Conservation (phyloP, 129 eudicot species). For the Artemisia tridentata region DNA sequence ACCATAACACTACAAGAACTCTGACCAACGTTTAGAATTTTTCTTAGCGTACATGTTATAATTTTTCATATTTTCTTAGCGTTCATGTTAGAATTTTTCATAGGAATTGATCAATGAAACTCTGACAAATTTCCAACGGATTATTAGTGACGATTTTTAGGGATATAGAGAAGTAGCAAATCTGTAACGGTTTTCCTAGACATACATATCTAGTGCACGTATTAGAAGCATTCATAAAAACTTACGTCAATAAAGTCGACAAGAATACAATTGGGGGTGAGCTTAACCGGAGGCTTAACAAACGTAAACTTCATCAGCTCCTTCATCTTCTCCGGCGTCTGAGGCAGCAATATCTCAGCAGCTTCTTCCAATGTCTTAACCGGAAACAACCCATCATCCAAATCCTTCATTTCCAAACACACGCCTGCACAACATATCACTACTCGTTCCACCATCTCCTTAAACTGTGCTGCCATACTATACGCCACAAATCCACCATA, state of each 20-base stretch:
- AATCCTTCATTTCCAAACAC: conserved; percentile 75
- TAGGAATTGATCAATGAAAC: too few relatives aligned
- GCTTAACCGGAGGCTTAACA: conserved; percentile 54
- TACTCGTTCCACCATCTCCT: conserved; percentile 61
- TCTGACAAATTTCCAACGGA: too few relatives aligned
- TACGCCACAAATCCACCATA: conserved; percentile 95
- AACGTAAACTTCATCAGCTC: conserved; percentile 52
- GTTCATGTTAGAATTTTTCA: too few relatives aligned
- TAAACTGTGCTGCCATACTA: conserved; percentile 59
- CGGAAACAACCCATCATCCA: conserved; percentile 67
- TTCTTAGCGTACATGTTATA: too few relatives aligned
- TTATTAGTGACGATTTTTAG: too few relatives aligned
- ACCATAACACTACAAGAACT: too few relatives aligned
- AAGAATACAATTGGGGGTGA: conserved; percentile 59
- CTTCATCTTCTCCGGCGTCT: conserved; percentile 68
- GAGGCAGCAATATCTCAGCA: conserved; percentile 63
- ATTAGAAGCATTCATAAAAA: conserved; percentile 5
- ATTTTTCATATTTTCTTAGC: too few relatives aligned
- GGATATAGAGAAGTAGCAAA: too few relatives aligned
- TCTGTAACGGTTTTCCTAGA: too few relatives aligned
- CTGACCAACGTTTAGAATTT: too few relatives aligned
- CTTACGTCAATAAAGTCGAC: conserved; percentile 68
- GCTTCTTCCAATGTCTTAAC: conserved; percentile 69
- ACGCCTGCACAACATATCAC: conserved; percentile 88
- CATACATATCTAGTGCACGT: too few relatives aligned